Base-by-base conservation (phyloP, 805 yeast species). In the Candida stauntonica region DNA sequence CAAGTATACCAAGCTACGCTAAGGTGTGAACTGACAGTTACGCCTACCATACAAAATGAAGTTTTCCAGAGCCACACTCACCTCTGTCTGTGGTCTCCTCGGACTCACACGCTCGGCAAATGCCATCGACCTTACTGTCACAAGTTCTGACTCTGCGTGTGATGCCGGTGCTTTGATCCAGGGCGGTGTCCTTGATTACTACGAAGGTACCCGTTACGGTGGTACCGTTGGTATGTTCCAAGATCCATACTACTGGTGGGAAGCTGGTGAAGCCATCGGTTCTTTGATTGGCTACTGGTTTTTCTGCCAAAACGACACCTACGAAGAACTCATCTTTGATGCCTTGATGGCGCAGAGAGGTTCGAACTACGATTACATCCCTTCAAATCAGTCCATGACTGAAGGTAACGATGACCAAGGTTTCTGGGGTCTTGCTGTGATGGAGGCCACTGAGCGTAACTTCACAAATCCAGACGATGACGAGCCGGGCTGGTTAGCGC, bases 221-320 rank as follows among this genome's bases (percentile, higher is more conserved):
- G 88, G 88, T 21, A 71, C 81, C 7, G 69, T 82, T 17, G 94
- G 91, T 26, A 73, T 77, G 82, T 81, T 84, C 54, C 68, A 75
- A 19, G 54, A 69, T 47, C 93, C 93, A 1, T 84, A 84, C 63
- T 84, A 82, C 63, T 88, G 93, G 88, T 86, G 95, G 95, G 83
- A 86, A 61, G 89, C 95, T 21, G 95, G 95, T 57, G 94, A 86
- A 53, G 94, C 88, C 1, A 82, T 70, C 62, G 77, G 77, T 23
- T 64, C 68, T 6, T 59, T 85, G 67, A 56, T 91, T 26, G 96
- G 86, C 54, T 80, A 79, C 54, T 72, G 85, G 72, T 79, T 61
- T 53, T 77, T 77, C 55, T 82, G 91, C 61, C 67, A 81, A 36
- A 81, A 89, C 61, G 75, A 72, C 49, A 77, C 91, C 1, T 84